These are phyloP conservation scores for Mrakia hoshinonis DNA, from an alignment of 768 basidiomycete species.

Conservation along the genomic window DNA sequence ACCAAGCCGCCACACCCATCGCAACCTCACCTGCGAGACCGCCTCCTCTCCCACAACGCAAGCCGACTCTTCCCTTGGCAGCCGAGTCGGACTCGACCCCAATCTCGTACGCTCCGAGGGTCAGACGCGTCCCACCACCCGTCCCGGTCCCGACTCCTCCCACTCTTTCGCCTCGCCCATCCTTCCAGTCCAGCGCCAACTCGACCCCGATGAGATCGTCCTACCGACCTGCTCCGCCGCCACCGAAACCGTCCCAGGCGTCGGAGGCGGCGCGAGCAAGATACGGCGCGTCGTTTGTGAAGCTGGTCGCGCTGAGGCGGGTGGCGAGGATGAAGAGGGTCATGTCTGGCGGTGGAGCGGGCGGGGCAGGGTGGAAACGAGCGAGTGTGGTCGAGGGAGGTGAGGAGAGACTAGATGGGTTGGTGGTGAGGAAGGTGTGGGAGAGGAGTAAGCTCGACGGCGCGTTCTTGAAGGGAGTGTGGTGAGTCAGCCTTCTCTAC, in stretches of 20 bases:
- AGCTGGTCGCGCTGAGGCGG: not conserved
- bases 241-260: not conserved
- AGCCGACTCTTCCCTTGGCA: not conserved
- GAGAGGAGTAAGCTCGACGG: conserved; percentile 43
- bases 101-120: not conserved
- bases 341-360: not conserved
- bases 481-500: not conserved
- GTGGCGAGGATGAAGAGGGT: not conserved
- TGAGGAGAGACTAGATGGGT: conserved; percentile 52
- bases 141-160: not conserved
- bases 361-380: not conserved
- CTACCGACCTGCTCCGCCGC: not conserved
- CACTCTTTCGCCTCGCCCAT: not conserved
- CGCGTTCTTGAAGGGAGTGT: not conserved
- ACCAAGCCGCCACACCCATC: conserved; percentile 43
- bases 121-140: not conserved
- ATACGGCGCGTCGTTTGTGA: not conserved
- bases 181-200: not conserved
- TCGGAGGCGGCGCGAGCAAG: not conserved
- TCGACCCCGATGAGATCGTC: not conserved
- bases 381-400: not conserved
- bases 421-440: conserved; percentile 57
- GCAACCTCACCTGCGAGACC: conserved; percentile 22
- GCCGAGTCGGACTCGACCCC: not conserved
- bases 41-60: not conserved